Conservation (phyloP, 305 asterid species). For the Lippia alba region DNA sequence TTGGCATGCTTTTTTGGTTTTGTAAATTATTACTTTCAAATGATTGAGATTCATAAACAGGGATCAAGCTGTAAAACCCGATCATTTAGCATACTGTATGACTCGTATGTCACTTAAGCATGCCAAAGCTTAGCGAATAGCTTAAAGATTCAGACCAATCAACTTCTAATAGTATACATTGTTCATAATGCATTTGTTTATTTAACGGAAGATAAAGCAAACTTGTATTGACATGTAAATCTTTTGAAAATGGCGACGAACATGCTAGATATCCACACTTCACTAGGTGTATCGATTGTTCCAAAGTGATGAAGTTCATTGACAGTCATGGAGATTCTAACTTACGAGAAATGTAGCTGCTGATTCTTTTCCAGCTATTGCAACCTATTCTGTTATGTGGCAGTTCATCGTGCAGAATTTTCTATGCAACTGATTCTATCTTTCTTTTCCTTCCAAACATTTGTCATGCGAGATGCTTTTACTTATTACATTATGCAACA, state of each 20-base stretch:
- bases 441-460: constrained; percentile 21
- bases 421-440: constrained; percentile 1
- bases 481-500: constrained; percentile 6
- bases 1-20: not conserved
- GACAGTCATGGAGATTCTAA: not conserved
- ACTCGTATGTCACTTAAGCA: not conserved
- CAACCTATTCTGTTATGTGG: constrained; percentile 7
- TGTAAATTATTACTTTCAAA: not conserved
- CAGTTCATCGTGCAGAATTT: constrained; percentile 10
- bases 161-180: not conserved
- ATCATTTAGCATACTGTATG: not conserved
- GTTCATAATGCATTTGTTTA: too few species aligned
- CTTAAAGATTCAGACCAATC: not conserved
- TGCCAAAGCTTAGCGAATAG: not conserved
- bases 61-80: not conserved
- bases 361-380: constrained; percentile 17
- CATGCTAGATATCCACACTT: not conserved
- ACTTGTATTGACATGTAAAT: not conserved
- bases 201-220: not conserved
- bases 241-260: not conserved
- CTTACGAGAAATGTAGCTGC: not conserved
- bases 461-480: constrained; percentile 25
- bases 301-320: not conserved
- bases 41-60: not conserved
- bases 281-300: not conserved